Conservation (phyloP, 805 yeast species). For the Kuraishia capsulata region DNA sequence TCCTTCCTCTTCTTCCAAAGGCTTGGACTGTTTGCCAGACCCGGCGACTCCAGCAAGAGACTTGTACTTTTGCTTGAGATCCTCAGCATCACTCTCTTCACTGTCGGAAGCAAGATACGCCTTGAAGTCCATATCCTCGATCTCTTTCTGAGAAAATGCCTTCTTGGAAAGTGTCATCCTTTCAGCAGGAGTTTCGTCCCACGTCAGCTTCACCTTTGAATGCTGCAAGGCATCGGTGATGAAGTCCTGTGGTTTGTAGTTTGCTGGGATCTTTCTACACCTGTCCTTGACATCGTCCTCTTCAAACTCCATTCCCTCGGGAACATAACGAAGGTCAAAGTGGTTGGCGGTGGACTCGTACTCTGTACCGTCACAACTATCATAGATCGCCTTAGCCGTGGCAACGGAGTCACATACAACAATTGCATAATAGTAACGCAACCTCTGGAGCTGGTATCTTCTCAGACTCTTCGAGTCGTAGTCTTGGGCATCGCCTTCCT, state of each 20-base stretch:
- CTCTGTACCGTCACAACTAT: slow-evolving; percentile 89
- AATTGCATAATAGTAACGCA: slow-evolving; percentile 89
- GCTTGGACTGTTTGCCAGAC: slow-evolving; percentile 30
- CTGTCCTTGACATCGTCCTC: slow-evolving; percentile 59
- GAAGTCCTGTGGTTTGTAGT: slow-evolving; percentile 71
- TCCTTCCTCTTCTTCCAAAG: slow-evolving; percentile 14
- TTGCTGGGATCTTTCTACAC: slow-evolving; percentile 64
- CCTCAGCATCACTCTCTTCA: slow-evolving; percentile 46
- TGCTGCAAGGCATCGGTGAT: slow-evolving; percentile 95
- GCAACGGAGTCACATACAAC: slow-evolving; percentile 67
- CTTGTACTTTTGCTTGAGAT: slow-evolving; percentile 51
- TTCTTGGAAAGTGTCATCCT: slow-evolving; percentile 67
- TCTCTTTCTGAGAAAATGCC: slow-evolving; percentile 80
- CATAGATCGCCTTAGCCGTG: slow-evolving; percentile 71
- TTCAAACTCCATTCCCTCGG: slow-evolving; percentile 86
- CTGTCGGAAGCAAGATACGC: slow-evolving; percentile 84
- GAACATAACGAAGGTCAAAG: slow-evolving; percentile 86
- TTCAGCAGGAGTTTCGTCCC: slow-evolving; percentile 98
- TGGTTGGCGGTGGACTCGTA: slow-evolving; percentile 92
- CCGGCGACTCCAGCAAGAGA: slow-evolving; percentile 23
- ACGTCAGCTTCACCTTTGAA: slow-evolving; percentile 90
- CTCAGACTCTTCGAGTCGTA: slow-evolving; percentile 79
- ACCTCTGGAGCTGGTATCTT: slow-evolving; percentile 84
- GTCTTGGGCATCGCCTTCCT: slow-evolving; percentile 76
- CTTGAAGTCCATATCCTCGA: slow-evolving; percentile 84